Base-by-base conservation (phyloP, 2,329 filamentous ascomycete species). In the Venturia effusa region DNA sequence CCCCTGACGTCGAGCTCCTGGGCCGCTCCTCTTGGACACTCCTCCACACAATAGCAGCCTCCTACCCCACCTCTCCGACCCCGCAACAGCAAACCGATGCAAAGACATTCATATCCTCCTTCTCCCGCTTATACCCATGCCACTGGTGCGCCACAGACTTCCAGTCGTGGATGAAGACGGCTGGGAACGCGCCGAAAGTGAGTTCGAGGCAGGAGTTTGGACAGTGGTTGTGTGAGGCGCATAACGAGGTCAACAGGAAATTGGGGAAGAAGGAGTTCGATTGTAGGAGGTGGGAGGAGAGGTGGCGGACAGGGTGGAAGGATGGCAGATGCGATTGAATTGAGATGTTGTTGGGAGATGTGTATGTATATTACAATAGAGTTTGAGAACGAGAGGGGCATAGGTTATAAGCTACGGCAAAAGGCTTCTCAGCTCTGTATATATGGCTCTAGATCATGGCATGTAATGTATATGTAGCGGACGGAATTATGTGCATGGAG, bases 141-240 rank as follows among this genome's bases (percentile, higher is more conserved):
- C 96, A 92, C 91, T 84, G 89, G 3, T 99, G 94, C 75, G 94
- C 92, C 40, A 88, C 93, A 66, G 93, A 97, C 73, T 97, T 99
- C 74, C 88, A 88, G 74, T 74, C 74, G 0, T 97, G 93, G 82
- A 87, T 97, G 79, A 81, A 79, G 2, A 75, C 76, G 67, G 79
- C 79, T 1, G 75, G 76, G 67, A 88, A 92, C 68, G 83, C 84
- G 71, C 86, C 93, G 45, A 71, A 78, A 64, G 77, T 87, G 22
- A 79, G 78, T 65, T 80, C 77, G 59, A 74, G 83, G 64, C 83
- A 85, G 64, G 88, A 91, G 69, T 91, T 94, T 74, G 90, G 89
- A 30, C 80, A 79, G 66, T 95, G 90, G 90, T 82, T 94, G 74
- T 95, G 90, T 72, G 86, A 89, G 71, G 90, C 90, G 66, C 90